These are phyloP conservation scores for Sclerotinia sclerotiorum DNA, from an alignment of 2,329 filamentous ascomycete species.

Conservation along the genomic window DNA sequence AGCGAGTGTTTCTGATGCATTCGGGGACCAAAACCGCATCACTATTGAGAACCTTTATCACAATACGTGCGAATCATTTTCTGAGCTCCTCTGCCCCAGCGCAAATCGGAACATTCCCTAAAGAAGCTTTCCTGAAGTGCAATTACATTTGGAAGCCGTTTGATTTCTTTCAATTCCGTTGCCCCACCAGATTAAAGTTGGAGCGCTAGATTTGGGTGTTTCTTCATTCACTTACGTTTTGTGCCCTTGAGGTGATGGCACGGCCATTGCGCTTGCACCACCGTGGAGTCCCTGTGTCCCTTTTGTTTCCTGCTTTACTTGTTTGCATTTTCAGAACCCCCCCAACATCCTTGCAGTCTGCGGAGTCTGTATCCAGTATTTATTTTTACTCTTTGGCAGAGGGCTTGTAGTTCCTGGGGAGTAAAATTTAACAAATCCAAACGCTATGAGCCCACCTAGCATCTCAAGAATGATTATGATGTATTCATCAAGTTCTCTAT, in stretches of 20 bases:
- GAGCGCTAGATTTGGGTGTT: neutral
- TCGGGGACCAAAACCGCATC: neutral
- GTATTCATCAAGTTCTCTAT: neutral
- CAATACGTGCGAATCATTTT: neutral
- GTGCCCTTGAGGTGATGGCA: neutral
- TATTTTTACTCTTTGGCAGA: neutral
- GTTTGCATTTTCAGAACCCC: neutral
- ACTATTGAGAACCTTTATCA: neutral
- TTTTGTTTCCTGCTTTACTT: neutral
- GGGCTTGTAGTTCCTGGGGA: neutral
- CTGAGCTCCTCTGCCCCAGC: neutral
- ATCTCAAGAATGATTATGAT: neutral
- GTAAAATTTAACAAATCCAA: neutral
- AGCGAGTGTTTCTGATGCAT: slow-evolving; percentile 3
- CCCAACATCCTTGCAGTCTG: neutral
- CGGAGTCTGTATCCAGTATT: slow-evolving; percentile 1
- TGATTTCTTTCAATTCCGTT: neutral
- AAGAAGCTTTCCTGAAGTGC: neutral
- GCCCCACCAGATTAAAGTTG: neutral
- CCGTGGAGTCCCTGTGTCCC: neutral
- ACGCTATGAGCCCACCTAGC: neutral
- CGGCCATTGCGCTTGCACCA: neutral
- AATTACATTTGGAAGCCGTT: neutral
- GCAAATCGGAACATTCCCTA: neutral
- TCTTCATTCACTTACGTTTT: neutral